Conservation (phyloP, 352 stramenopile species). For the Pythium dissimile region DNA sequence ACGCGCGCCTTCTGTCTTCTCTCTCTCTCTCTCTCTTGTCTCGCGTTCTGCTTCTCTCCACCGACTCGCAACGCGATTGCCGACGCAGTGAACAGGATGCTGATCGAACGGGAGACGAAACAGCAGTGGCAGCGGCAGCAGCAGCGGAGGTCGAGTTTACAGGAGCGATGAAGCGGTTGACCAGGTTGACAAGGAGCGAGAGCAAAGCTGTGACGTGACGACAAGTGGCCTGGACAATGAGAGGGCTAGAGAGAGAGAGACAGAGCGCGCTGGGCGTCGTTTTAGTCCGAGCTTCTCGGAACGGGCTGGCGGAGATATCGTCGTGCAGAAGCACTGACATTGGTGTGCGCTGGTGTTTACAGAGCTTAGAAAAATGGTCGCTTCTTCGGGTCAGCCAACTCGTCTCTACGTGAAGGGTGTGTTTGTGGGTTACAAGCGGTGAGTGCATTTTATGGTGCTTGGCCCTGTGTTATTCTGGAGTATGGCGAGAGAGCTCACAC, state of each 20-base stretch:
- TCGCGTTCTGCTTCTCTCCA: neutral
- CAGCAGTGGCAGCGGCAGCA: no score
- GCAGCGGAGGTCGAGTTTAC: neutral
- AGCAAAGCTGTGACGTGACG: no score
- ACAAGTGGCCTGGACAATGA: no score
- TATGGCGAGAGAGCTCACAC: no score
- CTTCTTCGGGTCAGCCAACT: conserved; percentile 89
- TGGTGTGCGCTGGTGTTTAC: conserved; percentile 2
- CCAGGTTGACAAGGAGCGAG: no score
- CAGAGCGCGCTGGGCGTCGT: neutral
- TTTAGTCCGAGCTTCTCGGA: neutral
- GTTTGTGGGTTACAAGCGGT: conserved; percentile 98
- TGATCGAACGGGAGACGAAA: no score
- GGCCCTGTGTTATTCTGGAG: neutral
- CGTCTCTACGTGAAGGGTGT: conserved; percentile 98
- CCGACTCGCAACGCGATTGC: neutral
- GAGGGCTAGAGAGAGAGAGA: conserved; percentile 3
- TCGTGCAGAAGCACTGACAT: no score
- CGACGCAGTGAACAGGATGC: neutral
- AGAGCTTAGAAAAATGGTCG: conserved; percentile 90
- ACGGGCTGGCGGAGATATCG: no score
- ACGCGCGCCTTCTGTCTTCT: neutral
- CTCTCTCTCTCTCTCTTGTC: neutral
- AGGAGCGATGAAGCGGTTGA: no score
- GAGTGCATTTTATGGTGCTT: conserved; percentile 7